These are phyloP conservation scores for Neofusicoccum laricinum DNA, from an alignment of 2,329 filamentous ascomycete species.

Conservation along the genomic window DNA sequence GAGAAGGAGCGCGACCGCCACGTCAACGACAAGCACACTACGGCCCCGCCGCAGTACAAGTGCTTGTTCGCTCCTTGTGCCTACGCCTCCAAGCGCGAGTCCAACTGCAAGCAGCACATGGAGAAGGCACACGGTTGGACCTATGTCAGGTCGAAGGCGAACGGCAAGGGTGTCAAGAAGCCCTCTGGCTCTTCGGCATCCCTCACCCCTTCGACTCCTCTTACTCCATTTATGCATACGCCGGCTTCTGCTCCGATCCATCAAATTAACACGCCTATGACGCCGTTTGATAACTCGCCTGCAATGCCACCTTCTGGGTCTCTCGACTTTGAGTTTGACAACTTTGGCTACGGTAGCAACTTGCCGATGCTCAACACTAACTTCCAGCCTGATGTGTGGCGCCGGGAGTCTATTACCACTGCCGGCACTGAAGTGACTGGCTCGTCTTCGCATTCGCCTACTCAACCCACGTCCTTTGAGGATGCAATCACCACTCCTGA, in stretches of 20 bases:
- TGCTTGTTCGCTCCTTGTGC: conserved; percentile 81
- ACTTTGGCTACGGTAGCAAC: background rate
- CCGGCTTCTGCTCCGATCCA: conserved; percentile 31
- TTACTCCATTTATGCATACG: conserved; percentile 33
- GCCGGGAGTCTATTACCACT: conserved; percentile 34
- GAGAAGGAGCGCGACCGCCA: conserved; percentile 97
- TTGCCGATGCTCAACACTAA: background rate
- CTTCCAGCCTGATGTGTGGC: conserved; percentile 31
- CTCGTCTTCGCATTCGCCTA: conserved; percentile 41
- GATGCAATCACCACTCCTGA: conserved; percentile 46
- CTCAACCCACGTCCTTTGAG: conserved; percentile 41
- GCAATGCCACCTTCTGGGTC: conserved; percentile 30
- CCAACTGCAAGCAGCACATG: conserved; percentile 98
- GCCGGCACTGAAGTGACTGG: conserved; percentile 36
- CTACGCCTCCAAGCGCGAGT: conserved; percentile 93
- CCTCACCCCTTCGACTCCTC: conserved; percentile 34
- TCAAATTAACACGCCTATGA: conserved; percentile 30
- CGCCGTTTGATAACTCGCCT: conserved; percentile 41
- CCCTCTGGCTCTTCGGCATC: conserved; percentile 24
- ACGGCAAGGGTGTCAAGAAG: conserved; percentile 58
- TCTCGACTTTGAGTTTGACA: conserved; percentile 27
- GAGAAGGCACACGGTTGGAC: conserved; percentile 90
- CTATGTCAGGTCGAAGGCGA: conserved; percentile 92
- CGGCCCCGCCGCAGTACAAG: conserved; percentile 74
- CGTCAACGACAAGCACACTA: conserved; percentile 91